A percentile compares a stretch with the other conserved stretches of the same genome.
Evolutionary conservation across 78 protist species (phyloP).

Genomic region (Dictyostelium intermedium): DNA sequence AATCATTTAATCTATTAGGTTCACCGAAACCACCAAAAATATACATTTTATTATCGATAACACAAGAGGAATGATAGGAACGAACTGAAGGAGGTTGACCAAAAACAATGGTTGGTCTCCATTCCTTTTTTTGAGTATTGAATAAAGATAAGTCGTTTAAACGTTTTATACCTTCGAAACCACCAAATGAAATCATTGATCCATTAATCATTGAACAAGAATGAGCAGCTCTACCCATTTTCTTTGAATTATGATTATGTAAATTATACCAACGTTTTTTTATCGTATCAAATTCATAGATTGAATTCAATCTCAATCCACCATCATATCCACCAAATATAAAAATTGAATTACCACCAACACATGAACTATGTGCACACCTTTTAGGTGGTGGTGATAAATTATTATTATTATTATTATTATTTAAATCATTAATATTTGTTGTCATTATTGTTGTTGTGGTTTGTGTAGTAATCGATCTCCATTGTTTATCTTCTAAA

Average conservation of each 20-base stretch:
- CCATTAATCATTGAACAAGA: not conserved
- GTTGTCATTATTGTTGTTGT: not conserved
- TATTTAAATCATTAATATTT: not conserved
- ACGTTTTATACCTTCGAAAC: not conserved
- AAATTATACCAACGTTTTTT: not conserved
- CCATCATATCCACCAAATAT: slow-evolving; percentile 16
- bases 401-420: not conserved
- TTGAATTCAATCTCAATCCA: not conserved
- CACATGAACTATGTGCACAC: not conserved
- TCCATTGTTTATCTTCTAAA: not conserved
- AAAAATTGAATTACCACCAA: not conserved
- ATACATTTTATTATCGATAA: slow-evolving; percentile 13
- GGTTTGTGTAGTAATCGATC: not conserved
- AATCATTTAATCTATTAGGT: not conserved
- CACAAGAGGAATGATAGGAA: slow-evolving; percentile 12
- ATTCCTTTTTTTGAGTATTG: not conserved
- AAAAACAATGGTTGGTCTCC: not conserved
- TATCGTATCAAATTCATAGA: slow-evolving; percentile 8
- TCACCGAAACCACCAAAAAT: slow-evolving; percentile 34
- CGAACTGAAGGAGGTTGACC: not conserved
- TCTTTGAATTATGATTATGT: not conserved
- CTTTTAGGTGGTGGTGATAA: slow-evolving; percentile 1
- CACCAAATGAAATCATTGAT: not conserved
- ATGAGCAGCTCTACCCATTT: slow-evolving; percentile 28
- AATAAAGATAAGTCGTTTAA: slow-evolving; percentile 7